phyloP scores from a whole-genome alignment of 164 flowering plant species.

The Protea cynaroides region DNA sequence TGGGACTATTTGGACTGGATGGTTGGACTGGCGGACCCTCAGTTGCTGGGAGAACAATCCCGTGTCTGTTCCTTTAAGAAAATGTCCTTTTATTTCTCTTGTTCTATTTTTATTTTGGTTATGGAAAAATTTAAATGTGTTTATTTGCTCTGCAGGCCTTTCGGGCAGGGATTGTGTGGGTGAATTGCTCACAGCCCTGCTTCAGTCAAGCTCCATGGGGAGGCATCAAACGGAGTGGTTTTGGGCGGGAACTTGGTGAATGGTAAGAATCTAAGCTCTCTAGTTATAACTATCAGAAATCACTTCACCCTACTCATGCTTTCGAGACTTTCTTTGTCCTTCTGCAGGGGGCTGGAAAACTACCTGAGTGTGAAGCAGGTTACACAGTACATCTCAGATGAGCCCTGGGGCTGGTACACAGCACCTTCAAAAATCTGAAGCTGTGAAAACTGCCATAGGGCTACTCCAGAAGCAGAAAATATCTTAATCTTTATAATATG shows the following conservation, averaged over 20 bases:
- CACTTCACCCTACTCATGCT: too few species aligned
- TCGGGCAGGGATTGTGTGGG: slow-evolving; percentile 89
- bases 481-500: too few species aligned
- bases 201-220: slow-evolving; percentile 99
- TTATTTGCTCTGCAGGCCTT: slow-evolving; percentile 47
- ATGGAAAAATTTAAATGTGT: too few species aligned
- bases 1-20: too few species aligned
- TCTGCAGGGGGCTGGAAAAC: slow-evolving; percentile 86
- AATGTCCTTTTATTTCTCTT: too few species aligned
- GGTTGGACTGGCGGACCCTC: too few species aligned
- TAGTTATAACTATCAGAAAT: too few species aligned
- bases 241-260: slow-evolving; percentile 96
- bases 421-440: slow-evolving; percentile 52
- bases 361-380: slow-evolving; percentile 94
- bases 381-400: slow-evolving; percentile 67
- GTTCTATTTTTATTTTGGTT: too few species aligned
- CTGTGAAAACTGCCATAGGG: slow-evolving; percentile 28
- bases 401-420: slow-evolving; percentile 89
- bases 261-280: slow-evolving; percentile 39
- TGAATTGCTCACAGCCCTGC: slow-evolving; percentile 98
- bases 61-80: too few species aligned
- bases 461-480: too few species aligned
- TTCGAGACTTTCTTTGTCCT: neutral
- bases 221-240: slow-evolving; percentile 92
- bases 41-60: too few species aligned